Evolutionary conservation across 2,329 filamentous ascomycete species (phyloP).

Genomic region (Cytospora chrysosperma): DNA sequence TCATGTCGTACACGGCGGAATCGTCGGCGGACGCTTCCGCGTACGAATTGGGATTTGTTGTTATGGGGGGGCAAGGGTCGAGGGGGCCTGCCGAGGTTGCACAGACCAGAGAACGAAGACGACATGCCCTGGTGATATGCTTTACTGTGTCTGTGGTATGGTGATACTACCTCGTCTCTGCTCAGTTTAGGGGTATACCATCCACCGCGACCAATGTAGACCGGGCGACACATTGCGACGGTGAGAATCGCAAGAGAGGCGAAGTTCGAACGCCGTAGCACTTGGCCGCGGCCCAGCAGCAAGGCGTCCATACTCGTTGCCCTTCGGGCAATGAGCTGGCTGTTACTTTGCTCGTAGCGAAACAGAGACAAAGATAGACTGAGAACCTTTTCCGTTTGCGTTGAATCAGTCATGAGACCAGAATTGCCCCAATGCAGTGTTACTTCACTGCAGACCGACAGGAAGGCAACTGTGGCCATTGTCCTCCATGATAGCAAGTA

Average conservation of each 20-base stretch:
- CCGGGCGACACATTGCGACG: background rate
- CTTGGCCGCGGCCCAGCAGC: background rate
- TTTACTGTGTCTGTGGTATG: background rate
- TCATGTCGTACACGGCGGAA: constrained; percentile 5
- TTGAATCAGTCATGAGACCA: background rate
- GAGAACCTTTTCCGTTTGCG: background rate
- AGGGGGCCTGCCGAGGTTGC: background rate
- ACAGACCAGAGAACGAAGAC: background rate
- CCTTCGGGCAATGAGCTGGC: background rate
- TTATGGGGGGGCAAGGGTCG: no score
- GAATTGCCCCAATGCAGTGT: background rate
- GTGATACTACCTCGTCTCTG: background rate
- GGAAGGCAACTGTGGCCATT: background rate
- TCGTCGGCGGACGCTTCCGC: background rate
- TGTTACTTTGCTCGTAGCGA: background rate
- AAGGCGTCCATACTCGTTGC: background rate
- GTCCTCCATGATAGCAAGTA: background rate
- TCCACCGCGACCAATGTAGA: background rate
- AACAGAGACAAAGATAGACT: background rate
- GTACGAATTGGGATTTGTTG: background rate
- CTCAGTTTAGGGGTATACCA: background rate
- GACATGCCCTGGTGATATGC: background rate
- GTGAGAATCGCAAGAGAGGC: background rate
- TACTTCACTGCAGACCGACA: background rate
- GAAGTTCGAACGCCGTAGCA: background rate